Percentiles rank a stretch among this genome's conserved stretches.
phyloP scores from a whole-genome alignment of 1,139 yeast species.

The Geotrichum carabidarum region DNA sequence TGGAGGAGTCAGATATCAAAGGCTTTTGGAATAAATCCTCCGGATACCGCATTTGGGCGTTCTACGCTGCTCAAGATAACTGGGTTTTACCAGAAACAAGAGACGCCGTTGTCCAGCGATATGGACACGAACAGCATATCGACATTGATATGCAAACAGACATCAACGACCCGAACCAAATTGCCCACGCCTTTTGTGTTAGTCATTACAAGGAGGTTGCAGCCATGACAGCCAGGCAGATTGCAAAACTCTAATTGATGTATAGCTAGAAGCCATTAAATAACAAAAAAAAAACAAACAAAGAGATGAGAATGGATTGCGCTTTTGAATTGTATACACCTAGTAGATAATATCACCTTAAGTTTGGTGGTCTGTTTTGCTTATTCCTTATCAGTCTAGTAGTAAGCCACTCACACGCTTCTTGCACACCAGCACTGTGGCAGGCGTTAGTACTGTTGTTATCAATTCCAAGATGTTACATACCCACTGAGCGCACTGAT shows the following conservation, averaged over 20 bases:
- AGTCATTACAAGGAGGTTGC: constrained; percentile 52
- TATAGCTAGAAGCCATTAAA: neutral
- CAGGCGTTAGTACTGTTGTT: neutral
- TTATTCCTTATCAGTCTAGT: constrained; percentile 74
- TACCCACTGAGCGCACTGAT: constrained; percentile 72
- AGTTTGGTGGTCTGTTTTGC: constrained; percentile 61
- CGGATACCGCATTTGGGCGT: constrained; percentile 47
- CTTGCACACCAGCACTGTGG: constrained; percentile 66
- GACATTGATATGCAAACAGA: constrained; percentile 21
- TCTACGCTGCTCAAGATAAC: constrained; percentile 53
- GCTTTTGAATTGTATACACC: neutral
- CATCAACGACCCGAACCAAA: constrained; percentile 38
- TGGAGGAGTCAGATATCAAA: constrained; percentile 42
- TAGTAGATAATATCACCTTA: constrained; percentile 14
- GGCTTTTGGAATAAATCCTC: constrained; percentile 44
- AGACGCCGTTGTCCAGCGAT: constrained; percentile 40
- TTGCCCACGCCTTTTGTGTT: constrained; percentile 56
- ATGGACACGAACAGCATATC: constrained; percentile 37
- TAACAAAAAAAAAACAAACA: neutral
- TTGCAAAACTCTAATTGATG: neutral
- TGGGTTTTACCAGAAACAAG: constrained; percentile 56
- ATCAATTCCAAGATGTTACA: neutral
- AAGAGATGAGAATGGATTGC: neutral
- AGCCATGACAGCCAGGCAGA: constrained; percentile 37
- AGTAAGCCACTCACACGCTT: constrained; percentile 85